Base-by-base conservation (phyloP, 176 grass and related monocot genomes). In the Cenchrus americanus region DNA sequence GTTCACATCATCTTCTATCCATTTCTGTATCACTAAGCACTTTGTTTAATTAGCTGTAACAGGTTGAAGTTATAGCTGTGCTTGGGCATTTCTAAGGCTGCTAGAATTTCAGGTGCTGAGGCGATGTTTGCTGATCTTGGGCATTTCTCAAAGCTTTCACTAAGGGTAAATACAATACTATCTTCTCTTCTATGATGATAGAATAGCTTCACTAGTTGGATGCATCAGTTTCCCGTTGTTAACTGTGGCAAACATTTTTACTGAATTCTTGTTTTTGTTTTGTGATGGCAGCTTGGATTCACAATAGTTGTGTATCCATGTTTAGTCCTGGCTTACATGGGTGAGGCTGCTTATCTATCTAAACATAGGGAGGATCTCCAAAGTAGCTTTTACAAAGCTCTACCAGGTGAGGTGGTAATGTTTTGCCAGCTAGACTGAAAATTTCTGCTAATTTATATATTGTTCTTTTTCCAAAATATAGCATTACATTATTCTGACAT, bases 101-200 rank as follows among this genome's bases (percentile, higher is more conserved):
- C 12, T 49, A 48, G 7, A 46, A 82, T 86, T 69, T 77, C 78
- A 97, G 95, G 95, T 80, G 95, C 88, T 73, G 95, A 97, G 84
- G 90, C 95, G 22, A 94, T 97, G 95, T 97, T 97, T 91, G 95
- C 95, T 67, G 95, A 97, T 57, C 92, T 97, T 23, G 95, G 95
- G 14, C 94, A 96, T 76, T 96, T 96, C 81, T 96, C 94, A 49
- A 96, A 96, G 55, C 77, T 89, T 72, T 93, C 94, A 30, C 73
- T 96, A 15, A 91, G 94, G 89, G 89, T 92, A 77, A 74, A 62
- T 50, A 61, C 23, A 61, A 61, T 60, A 11, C 17, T 12, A 21
- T 24, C 10, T 74, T 55, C 0, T 30, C 1, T 60, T 74, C 34
- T 7, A 41, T 76, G 43, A 62, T 69, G 23, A 42, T 74, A 37